Evolutionary conservation across 2,329 filamentous ascomycete species (phyloP).

Genomic region (Elsinoe ampelina): DNA sequence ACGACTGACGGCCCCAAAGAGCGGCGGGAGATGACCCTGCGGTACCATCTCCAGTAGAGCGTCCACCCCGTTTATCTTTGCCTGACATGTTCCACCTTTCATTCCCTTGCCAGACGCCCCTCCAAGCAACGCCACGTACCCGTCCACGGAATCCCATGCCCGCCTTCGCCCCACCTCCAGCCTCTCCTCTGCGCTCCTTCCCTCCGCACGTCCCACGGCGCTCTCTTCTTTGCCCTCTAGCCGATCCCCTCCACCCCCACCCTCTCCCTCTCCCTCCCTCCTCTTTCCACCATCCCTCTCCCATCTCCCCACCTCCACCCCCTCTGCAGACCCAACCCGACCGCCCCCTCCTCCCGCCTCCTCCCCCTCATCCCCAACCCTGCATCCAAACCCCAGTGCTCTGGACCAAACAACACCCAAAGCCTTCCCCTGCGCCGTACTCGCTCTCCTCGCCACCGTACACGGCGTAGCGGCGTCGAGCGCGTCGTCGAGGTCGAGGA

Average conservation of each 20-base stretch:
- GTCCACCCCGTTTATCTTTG: neutral
- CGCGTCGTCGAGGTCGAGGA: constrained; percentile 59
- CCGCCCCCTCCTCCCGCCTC: no score
- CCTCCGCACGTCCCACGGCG: no score
- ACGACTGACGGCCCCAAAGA: constrained; percentile 58
- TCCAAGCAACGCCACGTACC: constrained; percentile 18
- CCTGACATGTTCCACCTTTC: constrained; percentile 27
- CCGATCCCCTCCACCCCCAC: no score
- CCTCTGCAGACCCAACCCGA: no score
- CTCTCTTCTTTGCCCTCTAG: no score
- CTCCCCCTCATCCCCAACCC: no score
- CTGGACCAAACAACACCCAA: constrained; percentile 65
- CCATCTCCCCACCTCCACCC: no score
- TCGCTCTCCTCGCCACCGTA: constrained; percentile 68
- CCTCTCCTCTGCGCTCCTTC: no score
- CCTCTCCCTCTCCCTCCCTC: no score
- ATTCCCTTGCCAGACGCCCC: no score
- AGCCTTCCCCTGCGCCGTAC: constrained; percentile 65
- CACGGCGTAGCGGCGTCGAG: constrained; percentile 70
- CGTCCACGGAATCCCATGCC: constrained; percentile 16
- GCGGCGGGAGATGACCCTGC: constrained; percentile 58
- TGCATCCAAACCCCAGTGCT: constrained; percentile 19
- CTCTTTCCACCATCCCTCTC: no score
- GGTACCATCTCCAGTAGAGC: constrained; percentile 2
- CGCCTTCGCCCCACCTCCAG: neutral